These are phyloP conservation scores for Scheffersomyces lignosus DNA, from an alignment of 805 yeast species.

Conservation along the genomic window DNA sequence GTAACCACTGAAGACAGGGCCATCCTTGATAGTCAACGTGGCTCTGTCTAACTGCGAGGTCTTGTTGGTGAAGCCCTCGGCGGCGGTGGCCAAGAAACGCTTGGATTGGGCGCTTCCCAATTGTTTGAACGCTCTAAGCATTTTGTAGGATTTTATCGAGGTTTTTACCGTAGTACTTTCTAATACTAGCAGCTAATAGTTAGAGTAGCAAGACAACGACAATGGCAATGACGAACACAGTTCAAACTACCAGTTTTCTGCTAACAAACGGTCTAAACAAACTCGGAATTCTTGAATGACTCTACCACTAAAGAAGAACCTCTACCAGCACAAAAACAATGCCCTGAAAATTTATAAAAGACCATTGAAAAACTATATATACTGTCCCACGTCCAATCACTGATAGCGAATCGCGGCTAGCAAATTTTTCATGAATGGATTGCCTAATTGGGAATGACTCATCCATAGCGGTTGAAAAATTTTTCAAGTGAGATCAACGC, in stretches of 20 bases:
- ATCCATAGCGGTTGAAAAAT: conserved; percentile 4
- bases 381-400: conserved; percentile 7
- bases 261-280: no score
- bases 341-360: no score
- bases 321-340: no score
- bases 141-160: conserved; percentile 9
- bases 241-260: no score
- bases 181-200: no score
- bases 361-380: no score
- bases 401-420: conserved; percentile 40
- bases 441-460: conserved; percentile 28
- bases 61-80: conserved; percentile 31
- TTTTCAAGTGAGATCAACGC: not conserved
- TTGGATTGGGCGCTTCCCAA: conserved; percentile 6
- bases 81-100: conserved; percentile 38
- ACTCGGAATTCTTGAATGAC: no score
- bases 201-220: no score
- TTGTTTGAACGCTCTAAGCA: conserved; percentile 1
- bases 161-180: no score
- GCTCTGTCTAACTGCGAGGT: conserved; percentile 68
- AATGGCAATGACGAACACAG: no score
- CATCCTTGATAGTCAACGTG: conserved; percentile 85
- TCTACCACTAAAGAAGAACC: no score
- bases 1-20: conserved; percentile 89
- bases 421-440: conserved; percentile 15